Evolutionary conservation across 495 filamentous ascomycete genomes (phyloP).

Genomic region (Tuber calosporum): DNA sequence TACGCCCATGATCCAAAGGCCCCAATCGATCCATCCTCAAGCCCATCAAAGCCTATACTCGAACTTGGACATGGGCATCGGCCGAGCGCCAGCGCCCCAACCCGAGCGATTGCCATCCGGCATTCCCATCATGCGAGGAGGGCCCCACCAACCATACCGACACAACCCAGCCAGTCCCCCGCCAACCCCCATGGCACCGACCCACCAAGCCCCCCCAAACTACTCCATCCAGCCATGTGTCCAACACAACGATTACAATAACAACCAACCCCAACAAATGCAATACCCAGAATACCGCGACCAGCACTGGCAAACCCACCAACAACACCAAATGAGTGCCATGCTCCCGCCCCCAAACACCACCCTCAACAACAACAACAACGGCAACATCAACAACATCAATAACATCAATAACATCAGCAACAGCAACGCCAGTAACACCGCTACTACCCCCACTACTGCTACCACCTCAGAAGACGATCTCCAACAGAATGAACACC

Average conservation of each 20-base stretch:
- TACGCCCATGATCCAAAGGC: conserved; percentile 2
- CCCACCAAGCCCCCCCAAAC: background rate
- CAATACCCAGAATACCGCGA: background rate
- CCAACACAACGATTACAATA: background rate
- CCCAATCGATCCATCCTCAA: background rate
- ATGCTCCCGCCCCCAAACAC: conserved; percentile 12
- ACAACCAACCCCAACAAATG: conserved; percentile 1
- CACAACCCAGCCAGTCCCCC: background rate
- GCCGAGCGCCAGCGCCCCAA: background rate
- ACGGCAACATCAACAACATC: background rate
- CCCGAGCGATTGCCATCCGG: background rate
- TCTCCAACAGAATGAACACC: conserved; percentile 3
- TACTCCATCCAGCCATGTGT: background rate
- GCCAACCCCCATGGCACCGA: background rate
- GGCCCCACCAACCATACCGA: conserved; percentile 3
- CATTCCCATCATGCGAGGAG: background rate
- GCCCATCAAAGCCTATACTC: background rate
- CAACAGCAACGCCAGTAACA: conserved; percentile 4
- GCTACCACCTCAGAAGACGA: conserved; percentile 7
- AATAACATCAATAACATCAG: background rate
- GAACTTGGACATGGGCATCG: background rate
- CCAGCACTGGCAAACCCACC: background rate
- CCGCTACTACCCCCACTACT: conserved; percentile 1
- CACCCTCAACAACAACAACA: conserved; percentile 5
- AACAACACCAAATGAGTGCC: background rate